Evolutionary conservation across 208 protist species (phyloP), one percentile per base, ranked within the genome.

Genomic region (Naegleria gruberi): DNA sequence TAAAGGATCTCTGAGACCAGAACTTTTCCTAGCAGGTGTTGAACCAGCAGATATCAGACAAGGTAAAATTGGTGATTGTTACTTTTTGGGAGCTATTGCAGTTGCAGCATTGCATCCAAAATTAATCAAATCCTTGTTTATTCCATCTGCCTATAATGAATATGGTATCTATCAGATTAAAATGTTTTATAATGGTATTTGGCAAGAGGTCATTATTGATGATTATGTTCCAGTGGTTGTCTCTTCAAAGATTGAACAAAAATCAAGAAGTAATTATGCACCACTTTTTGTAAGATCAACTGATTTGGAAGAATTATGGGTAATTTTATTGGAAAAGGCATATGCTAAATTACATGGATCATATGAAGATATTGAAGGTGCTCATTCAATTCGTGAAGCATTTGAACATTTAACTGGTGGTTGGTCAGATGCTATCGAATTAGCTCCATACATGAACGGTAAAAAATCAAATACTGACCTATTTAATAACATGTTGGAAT

Each of bases 331-430:
- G 26, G 12, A 85, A 85, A 85, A 85, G 74, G 82, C 82, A 5
- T 85, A 85, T 85, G 82, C 82, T n/a, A 85, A 85, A 45, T 30
- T 85, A 34, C 42, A 85, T 85, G 82, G 82, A 7, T 43, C 17
- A 10, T 85, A 85, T 45, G 82, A 85, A 45, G 12, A 23, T 8
- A 46, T 85, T n/a, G 82, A 85, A n/a, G 41, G 41, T 85, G 42
- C 41, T n/a, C 41, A 46, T 45, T 37, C 65, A 7, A 46, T 85
- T 46, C 15, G 41, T 46, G 82, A 85, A 34, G 40, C 17, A 0
- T 46, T 85, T 4, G 37, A 46, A 45, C 41, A 85, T n/a, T 46
- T 85, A 7, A 85, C 82, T 17, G 82, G 82, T 46, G 82, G 82
- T 43, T 46, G 5, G 37, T 15, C 15, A 46, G 41, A 46, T n/a